phyloP scores from a whole-genome alignment of 805 yeast species.

The Teunomyces atbi region DNA sequence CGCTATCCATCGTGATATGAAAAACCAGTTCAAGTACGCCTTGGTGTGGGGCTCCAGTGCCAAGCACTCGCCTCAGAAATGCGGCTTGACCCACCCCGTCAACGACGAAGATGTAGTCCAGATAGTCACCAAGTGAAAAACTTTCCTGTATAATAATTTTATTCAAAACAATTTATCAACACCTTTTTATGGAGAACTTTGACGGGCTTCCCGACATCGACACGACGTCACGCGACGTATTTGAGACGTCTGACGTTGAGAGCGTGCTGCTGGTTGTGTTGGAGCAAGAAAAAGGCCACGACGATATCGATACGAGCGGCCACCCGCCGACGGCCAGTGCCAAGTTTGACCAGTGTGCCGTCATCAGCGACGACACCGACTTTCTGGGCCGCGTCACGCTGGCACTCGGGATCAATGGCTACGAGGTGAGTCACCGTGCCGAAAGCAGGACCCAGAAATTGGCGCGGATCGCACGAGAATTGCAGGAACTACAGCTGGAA shows the following conservation, averaged over 20 bases:
- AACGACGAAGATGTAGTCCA: conserved; percentile 95
- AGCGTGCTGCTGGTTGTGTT: conserved; percentile 22
- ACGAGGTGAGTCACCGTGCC: conserved; percentile 16
- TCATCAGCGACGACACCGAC: conserved; percentile 30
- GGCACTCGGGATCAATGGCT: conserved; percentile 22
- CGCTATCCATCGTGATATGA: conserved; percentile 88
- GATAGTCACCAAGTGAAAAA: conserved; percentile 69
- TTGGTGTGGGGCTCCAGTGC: conserved; percentile 96
- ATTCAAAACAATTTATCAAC: not conserved
- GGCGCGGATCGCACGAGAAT: conserved; percentile 36
- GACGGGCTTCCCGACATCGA: conserved; percentile 14
- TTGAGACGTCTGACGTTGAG: conserved; percentile 48
- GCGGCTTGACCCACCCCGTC: conserved; percentile 81
- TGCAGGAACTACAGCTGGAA: conserved; percentile 30
- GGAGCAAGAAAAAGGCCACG: conserved; percentile 1
- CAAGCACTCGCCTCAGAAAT: conserved; percentile 94
- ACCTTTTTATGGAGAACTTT: conserved; percentile 13
- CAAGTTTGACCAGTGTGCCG: conserved; percentile 22
- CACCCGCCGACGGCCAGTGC: not conserved
- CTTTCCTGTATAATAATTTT: not conserved
- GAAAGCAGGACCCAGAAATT: conserved; percentile 41
- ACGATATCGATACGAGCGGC: conserved; percentile 1
- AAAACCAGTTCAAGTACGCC: conserved; percentile 89
- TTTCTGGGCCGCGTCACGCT: conserved; percentile 33
- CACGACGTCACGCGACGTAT: conserved; percentile 32